Conservation (phyloP, 208 protist species). For the Acanthamoeba sp. region DNA sequence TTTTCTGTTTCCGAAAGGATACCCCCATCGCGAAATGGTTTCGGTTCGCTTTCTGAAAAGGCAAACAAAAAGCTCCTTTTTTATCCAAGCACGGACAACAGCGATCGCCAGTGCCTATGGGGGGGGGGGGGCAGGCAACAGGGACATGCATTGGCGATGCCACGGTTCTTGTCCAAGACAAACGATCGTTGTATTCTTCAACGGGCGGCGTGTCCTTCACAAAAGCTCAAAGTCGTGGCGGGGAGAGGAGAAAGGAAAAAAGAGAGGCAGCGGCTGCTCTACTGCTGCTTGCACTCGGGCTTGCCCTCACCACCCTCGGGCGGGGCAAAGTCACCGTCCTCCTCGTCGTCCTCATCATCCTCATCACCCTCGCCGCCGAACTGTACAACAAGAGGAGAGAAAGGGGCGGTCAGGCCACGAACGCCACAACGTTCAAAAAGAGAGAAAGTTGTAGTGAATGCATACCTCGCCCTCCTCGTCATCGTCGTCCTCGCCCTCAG, state of each 20-base stretch:
- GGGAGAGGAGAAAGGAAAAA: background rate
- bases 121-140: no score
- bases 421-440: background rate
- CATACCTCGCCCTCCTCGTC: conserved; percentile 45
- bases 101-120: no score
- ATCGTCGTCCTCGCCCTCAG: conserved; percentile 25
- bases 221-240: background rate
- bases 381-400: background rate
- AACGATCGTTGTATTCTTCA: no score
- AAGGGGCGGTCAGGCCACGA: background rate
- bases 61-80: no score
- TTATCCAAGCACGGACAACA: no score
- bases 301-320: conserved; percentile 48
- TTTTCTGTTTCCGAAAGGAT: no score
- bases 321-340: conserved; percentile 23
- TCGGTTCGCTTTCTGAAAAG: no score
- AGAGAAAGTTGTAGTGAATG: background rate
- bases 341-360: conserved; percentile 49
- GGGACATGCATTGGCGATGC: no score
- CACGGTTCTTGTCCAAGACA: no score
- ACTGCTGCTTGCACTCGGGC: conserved; percentile 68
- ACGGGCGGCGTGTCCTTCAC: background rate
- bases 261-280: background rate
- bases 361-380: conserved; percentile 61
- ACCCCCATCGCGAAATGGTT: no score